Evolutionary conservation across 768 basidiomycete species (phyloP), one percentile per base, ranked within the genome.

Genomic region (Wakefieldia striispora): DNA sequence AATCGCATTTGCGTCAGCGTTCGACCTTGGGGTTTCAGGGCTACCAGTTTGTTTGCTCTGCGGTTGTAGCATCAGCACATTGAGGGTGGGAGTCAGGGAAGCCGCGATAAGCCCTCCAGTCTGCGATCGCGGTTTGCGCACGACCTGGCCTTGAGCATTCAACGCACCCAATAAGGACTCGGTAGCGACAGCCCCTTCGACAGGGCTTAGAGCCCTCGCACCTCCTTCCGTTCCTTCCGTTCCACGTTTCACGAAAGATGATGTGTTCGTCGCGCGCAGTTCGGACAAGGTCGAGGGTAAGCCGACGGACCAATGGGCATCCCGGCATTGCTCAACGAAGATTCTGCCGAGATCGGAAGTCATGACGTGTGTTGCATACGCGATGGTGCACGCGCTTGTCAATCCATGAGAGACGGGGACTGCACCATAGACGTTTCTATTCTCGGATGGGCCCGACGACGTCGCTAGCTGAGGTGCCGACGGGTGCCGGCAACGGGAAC

Each of bases 351-450:
- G 78, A 57, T 88, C 88, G 3, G 81, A 75, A 0, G 87, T 87
- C 89, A 93, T 91, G n/a, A 92, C 85, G 3, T 91, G 81, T 1
- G 86, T 92, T 1, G 91, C 89, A 46, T 91, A 83, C 16, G 80
- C 78, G 47, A 93, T 90, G 2, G 91, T 90, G 6, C 81, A 47
- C 62, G 36, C 54, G 65, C 36, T 67, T 68, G 24, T 68, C 66
- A n/a, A 36, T 62, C 69, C 6, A 31, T 17, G 6, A 64, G 29
- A 16, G 62, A 58, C 0, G 54, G 64, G 35, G 69, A 60, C 20
- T 59, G 58, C 47, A 55, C 60, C 27, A 64, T 68, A 7, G 58
- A 63, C 1, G 67, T 63, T 40, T 65, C 65, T 3, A 60, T 57
- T 34, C 37, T 59, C 14, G 45, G 47, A 27, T 10, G 57, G 49